These are phyloP conservation scores for Jatropha podagrica DNA, from an alignment of 441 rosid species.

Conservation along the genomic window DNA sequence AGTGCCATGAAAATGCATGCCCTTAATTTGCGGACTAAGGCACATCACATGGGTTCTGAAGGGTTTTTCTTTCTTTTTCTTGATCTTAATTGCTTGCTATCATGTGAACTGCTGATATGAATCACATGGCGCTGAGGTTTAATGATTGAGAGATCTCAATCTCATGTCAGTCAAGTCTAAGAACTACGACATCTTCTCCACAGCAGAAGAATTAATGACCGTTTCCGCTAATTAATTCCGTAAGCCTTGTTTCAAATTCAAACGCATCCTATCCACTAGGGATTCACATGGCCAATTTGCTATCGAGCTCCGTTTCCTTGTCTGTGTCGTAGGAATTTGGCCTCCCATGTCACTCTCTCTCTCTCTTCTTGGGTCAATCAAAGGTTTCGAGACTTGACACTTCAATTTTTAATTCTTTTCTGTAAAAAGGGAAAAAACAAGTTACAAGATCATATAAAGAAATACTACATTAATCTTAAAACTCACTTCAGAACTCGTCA, in stretches of 20 bases:
- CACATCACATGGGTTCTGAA: constrained; percentile 25
- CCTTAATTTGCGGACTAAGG: constrained; percentile 11
- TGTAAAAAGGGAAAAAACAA: neutral
- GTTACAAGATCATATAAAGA: no score
- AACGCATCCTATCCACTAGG: neutral
- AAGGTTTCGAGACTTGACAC: neutral
- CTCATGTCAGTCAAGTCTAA: neutral
- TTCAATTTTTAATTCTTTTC: no score
- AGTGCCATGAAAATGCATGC: constrained; percentile 16
- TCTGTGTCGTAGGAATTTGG: neutral
- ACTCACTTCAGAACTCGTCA: no score
- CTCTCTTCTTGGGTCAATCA: neutral
- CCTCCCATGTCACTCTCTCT: neutral
- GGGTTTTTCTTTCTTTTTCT: no score
- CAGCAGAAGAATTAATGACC: neutral
- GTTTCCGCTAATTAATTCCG: no score
- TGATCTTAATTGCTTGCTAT: neutral
- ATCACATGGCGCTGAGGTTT: constrained; percentile 22
- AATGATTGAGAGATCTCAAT: neutral
- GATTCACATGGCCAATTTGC: neutral
- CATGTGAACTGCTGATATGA: constrained; percentile 31
- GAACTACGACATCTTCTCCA: constrained; percentile 2
- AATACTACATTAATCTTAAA: no score
- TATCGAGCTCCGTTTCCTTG: neutral
- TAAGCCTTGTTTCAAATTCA: neutral